Conservation (phyloP, 148 eudicot genomes). For the Amaranthus hypochondriacus region DNA sequence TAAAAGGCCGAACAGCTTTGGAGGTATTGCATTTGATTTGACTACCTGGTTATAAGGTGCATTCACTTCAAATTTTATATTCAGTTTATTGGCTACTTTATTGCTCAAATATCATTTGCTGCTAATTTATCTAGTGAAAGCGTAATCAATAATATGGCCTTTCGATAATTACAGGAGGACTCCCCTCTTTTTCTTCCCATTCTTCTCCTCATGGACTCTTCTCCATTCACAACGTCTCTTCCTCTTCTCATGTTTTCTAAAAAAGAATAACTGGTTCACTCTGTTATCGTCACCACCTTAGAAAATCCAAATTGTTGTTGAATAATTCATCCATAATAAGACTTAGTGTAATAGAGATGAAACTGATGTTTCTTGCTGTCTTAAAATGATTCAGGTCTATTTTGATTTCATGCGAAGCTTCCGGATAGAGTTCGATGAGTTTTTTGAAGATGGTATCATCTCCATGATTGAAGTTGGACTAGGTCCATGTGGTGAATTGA, state of each 20-base stretch:
- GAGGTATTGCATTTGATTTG: slow-evolving; percentile 49
- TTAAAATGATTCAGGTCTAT: slow-evolving; percentile 60
- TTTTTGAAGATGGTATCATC: slow-evolving; percentile 63
- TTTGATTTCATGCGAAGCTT: slow-evolving; percentile 98
- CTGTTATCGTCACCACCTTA: neutral
- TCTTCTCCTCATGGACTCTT: neutral
- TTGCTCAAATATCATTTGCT: neutral
- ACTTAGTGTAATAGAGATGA: neutral
- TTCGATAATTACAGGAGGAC: neutral
- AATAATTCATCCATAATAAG: neutral
- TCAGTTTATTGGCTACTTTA: neutral
- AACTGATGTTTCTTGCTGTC: neutral
- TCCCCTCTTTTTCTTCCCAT: neutral
- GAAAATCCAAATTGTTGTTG: neutral
- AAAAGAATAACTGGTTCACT: neutral
- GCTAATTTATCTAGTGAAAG: neutral
- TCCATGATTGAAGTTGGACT: slow-evolving; percentile 83
- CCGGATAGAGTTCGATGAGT: slow-evolving; percentile 71
- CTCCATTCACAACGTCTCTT: slow-evolving; percentile 2
- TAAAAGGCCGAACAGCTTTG: slow-evolving; percentile 84
- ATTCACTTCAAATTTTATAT: neutral
- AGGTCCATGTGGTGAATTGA: slow-evolving; percentile 91
- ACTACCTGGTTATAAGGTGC: neutral
- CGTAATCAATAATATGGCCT: neutral
- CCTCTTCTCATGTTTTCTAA: neutral